Conservation (phyloP, 2,329 filamentous ascomycete species). For the Pseudocercospora eumusae region DNA sequence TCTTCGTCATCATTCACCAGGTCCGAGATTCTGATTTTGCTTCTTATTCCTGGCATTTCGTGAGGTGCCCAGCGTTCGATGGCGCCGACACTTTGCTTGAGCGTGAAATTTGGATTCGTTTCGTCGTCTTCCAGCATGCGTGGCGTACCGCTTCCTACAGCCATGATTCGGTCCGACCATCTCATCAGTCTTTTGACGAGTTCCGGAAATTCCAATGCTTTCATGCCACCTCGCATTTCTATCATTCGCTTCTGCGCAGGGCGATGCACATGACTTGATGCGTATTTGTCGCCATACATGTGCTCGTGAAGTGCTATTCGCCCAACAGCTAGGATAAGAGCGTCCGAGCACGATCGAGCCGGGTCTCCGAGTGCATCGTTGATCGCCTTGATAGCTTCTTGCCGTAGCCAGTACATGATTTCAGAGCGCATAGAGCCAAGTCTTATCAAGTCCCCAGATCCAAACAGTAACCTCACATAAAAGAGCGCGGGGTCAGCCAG, state of each 20-base stretch:
- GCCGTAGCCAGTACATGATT: conserved; percentile 34
- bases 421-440: conserved; percentile 29
- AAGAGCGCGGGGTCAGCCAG: conserved; percentile 40
- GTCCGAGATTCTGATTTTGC: conserved; percentile 36
- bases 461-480: conserved; percentile 39
- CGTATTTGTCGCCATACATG: conserved; percentile 39
- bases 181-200: conserved; percentile 40
- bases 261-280: conserved; percentile 36
- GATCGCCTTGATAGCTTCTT: conserved; percentile 36
- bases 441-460: conserved; percentile 38
- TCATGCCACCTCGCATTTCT: conserved; percentile 38
- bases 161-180: conserved; percentile 39
- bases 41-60: conserved; percentile 34
- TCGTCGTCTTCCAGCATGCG: conserved; percentile 37
- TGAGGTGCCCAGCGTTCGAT: conserved; percentile 38
- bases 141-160: conserved; percentile 36
- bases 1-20: conserved; percentile 32
- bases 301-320: conserved; percentile 41
- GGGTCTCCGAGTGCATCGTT: conserved; percentile 33
- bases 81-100: conserved; percentile 35
- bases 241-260: conserved; percentile 41
- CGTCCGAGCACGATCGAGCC: conserved; percentile 28
- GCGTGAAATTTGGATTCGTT: conserved; percentile 28
- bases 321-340: conserved; percentile 36
- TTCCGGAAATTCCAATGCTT: conserved; percentile 34